Conservation (phyloP, 106 monocot genomes). For the Apostasia ramifera region DNA sequence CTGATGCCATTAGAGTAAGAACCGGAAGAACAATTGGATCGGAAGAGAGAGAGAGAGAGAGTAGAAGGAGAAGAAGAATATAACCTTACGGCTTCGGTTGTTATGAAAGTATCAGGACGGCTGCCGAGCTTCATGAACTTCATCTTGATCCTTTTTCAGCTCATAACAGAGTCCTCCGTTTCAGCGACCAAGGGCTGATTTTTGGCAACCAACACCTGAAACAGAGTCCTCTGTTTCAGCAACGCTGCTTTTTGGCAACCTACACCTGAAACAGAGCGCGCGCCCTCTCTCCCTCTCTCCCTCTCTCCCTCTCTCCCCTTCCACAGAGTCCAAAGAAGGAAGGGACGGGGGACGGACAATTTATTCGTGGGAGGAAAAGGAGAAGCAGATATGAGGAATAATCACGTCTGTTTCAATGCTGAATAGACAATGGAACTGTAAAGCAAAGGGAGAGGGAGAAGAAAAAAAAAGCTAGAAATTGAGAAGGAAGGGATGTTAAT, state of each 20-base stretch:
- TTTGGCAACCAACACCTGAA: not conserved
- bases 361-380: too few species aligned
- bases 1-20: constrained; percentile 18
- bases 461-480: too few species aligned
- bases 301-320: not conserved
- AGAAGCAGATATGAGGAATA: too few species aligned
- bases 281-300: not conserved
- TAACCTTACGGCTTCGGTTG: constrained; percentile 49
- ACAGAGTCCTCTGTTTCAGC: constrained; percentile 3
- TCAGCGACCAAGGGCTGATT: not conserved
- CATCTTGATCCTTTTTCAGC: constrained; percentile 36
- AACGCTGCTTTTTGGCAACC: not conserved
- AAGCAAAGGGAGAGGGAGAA: too few species aligned
- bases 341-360: too few species aligned
- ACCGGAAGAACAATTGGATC: not conserved
- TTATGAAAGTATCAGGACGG: constrained; percentile 73
- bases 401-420: too few species aligned
- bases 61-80: not conserved
- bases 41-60: not conserved
- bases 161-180: constrained; percentile 3
- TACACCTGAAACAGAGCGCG: not conserved
- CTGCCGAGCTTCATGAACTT: constrained; percentile 98
- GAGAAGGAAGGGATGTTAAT: not conserved
- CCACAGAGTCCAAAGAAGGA: too few species aligned
- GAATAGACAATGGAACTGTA: too few species aligned